Evolutionary conservation across 345 rosid species (phyloP), one percentile per base, ranked within the genome.

Genomic region (Corchorus olitorius): DNA sequence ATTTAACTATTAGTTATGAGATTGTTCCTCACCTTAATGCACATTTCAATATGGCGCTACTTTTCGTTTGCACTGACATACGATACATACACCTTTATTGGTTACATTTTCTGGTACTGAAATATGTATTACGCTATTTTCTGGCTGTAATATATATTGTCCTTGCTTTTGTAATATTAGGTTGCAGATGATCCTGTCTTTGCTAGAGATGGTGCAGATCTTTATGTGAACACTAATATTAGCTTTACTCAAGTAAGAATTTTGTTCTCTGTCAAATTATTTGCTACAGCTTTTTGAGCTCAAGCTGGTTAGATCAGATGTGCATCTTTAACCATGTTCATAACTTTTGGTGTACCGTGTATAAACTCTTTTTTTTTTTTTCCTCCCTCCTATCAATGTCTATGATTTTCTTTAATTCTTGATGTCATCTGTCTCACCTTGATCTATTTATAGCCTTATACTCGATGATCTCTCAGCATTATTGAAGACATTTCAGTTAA

Each of bases 141-240:
- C 20, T 35, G 46, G 8, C 34, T 34, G 33, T 50, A 16, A 58
- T 76, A 19, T 43, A 60, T 74, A 71, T 68, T 49, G 55, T 53
- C 76, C 48, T 72, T 70, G 34, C 68, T 69, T 74, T 83, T 59
- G 27, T 70, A 66, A 60, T 83, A 71, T 81, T 81, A 93, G 99
- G 97, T 93, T 52, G 93, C 92, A 41, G 84, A 89, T 58, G 99
- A 95, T 86, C 85, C 91, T 11, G 74, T 82, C 73, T 95, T 95
- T 88, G 33, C 91, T 17, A 88, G 97, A 85, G 96, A 95, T 63
- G 97, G 99, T 76, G 91, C 95, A 75, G 97, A 95, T 89, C 70
- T 95, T 34, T 93, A 90, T 68, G 94, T 93, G 79, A 91, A 89
- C 81, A 87, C 90, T 79, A 86, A 88, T 75, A 90, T 95, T 80